Base-by-base conservation (phyloP, 2,329 filamentous ascomycete species). In the Monosporascus sp. region DNA sequence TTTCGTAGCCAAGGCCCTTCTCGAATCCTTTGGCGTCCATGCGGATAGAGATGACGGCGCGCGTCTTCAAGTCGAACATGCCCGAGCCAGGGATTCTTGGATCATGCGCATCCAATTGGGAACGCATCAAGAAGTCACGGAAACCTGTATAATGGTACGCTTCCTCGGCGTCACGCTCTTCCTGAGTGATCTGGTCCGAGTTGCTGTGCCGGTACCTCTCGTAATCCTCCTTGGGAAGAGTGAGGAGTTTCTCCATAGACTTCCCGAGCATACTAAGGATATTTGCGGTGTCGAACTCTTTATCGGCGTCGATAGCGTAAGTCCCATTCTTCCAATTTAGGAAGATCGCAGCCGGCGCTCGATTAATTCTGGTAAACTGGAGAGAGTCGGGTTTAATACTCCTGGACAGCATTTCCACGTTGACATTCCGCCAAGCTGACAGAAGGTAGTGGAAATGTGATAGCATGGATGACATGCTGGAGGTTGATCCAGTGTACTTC, bases 301-400 rank as follows among this genome's bases (percentile, higher is more conserved):
- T 99, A 71, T 99, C 94, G 0, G 92, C 90, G 68, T 99, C 94
- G 55, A 99, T 94, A 5, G 93, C 92, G 68, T 99, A 99, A 1
- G 85, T 82, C 1, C 92, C 93, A 65, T 96, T 82, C 59, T 89
- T 88, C 71, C 86, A 89, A 50, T 89, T 83, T 17, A 97, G 75
- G 64, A 97, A 96, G 45, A 91, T 85, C 11, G 91, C 89, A 4
- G 85, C 81, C 1, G 94, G 93, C 1, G 84, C 82, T 61, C 85
- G 82, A 54, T 84, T 82, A 40, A 97, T 79, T 9, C 74, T 74
- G 2, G 92, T 96, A 64, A 91, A 96, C 8, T 77, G 83, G 2
- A 71, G 63, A n/a, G 78, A 80, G 7, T 85, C 80, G 1, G 81
- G 76, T 0, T 73, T 66, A 61, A 97, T 93, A 0, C 76, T 75